phyloP scores from a whole-genome alignment of 1,139 yeast genomes.

The Geotrichum armillariae region DNA sequence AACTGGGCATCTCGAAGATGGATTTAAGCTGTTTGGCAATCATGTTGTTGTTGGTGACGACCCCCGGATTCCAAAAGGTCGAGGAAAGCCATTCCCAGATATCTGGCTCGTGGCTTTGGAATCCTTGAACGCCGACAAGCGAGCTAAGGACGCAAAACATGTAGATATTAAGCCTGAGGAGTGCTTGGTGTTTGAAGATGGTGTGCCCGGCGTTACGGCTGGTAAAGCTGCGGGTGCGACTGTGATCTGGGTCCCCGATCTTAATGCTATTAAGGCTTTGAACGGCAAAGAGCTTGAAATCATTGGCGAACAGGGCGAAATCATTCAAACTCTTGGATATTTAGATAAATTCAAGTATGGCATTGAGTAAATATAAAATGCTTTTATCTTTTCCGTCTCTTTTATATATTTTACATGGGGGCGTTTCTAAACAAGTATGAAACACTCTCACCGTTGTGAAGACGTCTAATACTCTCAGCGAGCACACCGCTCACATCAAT shows the following conservation, averaged over 20 bases:
- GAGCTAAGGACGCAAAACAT: constrained; percentile 26
- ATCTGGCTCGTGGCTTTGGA: constrained; percentile 84
- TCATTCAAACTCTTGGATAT: no score
- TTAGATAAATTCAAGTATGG: no score
- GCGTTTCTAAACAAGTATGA: constrained; percentile 79
- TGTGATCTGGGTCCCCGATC: constrained; percentile 92
- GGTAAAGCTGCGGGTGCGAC: constrained; percentile 83
- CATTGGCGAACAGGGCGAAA: constrained; percentile 57
- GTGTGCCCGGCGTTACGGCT: constrained; percentile 82
- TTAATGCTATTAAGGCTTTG: constrained; percentile 58
- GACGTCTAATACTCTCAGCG: constrained; percentile 93
- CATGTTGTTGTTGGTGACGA: constrained; percentile 90
- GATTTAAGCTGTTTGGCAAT: constrained; percentile 59
- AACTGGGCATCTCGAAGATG: constrained; percentile 60
- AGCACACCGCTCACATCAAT: constrained; percentile 86
- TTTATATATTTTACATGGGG: constrained; percentile 29
- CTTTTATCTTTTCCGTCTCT: not conserved
- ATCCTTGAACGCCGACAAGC: constrained; percentile 53
- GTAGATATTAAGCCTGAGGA: constrained; percentile 47
- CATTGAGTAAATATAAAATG: no score
- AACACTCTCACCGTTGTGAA: constrained; percentile 93
- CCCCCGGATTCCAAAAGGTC: constrained; percentile 71
- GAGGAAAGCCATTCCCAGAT: constrained; percentile 92
- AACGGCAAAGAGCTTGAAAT: constrained; percentile 44
- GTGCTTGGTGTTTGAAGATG: constrained; percentile 91